These are phyloP conservation scores for Geotrichum candidum DNA, from an alignment of 1,139 yeast species.

Conservation along the genomic window DNA sequence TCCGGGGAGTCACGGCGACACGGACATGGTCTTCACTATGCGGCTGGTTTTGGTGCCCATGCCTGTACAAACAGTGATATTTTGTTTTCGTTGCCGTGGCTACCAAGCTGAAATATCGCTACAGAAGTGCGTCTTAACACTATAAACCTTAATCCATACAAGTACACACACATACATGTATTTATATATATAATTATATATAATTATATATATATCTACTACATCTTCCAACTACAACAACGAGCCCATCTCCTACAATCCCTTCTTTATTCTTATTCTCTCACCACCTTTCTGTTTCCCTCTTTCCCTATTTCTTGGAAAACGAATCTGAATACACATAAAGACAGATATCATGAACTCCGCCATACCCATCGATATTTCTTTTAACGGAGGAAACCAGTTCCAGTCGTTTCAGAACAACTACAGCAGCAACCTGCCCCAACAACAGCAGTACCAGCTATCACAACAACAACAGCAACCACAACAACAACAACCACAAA, in stretches of 20 bases:
- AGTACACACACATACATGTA: too few species aligned
- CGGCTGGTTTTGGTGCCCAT: neutral
- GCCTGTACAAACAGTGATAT: neutral
- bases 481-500: slow-evolving; percentile 29
- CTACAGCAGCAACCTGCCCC: neutral
- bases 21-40: neutral
- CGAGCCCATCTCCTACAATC: neutral
- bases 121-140: neutral
- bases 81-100: neutral
- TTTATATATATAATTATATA: too few species aligned
- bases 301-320: neutral
- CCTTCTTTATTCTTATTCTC: neutral
- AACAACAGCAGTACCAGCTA: slow-evolving; percentile 20
- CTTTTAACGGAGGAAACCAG: slow-evolving; percentile 22
- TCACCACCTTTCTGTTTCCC: neutral
- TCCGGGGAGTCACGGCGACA: neutral
- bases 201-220: too few species aligned
- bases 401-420: neutral
- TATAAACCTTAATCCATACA: neutral
- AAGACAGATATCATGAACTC: slow-evolving; percentile 24
- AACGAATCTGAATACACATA: slow-evolving; percentile 1
- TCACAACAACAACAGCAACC: slow-evolving; percentile 21
- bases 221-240: neutral
- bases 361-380: slow-evolving; percentile 41
- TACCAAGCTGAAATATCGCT: neutral